Percentiles rank a stretch among this genome's conserved stretches.
Conservation (phyloP, 352 stramenopile species). For the Pythium volutum region DNA sequence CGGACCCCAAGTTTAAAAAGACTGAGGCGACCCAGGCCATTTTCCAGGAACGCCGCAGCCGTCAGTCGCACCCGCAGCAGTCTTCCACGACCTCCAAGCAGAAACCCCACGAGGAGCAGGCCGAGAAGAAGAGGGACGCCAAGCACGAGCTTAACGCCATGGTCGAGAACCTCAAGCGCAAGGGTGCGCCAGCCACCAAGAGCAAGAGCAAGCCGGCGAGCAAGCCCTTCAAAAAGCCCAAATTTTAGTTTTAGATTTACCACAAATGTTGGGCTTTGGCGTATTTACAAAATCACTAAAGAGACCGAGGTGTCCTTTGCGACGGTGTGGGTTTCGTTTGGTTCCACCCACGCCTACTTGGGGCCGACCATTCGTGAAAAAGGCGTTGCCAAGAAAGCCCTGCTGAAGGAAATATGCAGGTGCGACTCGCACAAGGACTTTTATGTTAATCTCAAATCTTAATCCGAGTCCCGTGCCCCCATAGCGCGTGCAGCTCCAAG, state of each 20-base stretch:
- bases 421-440: neutral
- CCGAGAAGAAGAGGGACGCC: constrained; percentile 18
- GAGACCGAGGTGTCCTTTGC: neutral
- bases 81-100: too few species aligned
- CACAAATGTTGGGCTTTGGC: neutral
- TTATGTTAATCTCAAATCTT: neutral
- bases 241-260: constrained; percentile 19
- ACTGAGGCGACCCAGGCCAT: constrained; percentile 77
- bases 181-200: constrained; percentile 32
- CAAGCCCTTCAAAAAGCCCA: constrained; percentile 47
- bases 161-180: constrained; percentile 84
- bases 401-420: constrained; percentile 2
- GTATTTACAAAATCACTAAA: constrained; percentile 26
- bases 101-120: neutral
- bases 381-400: neutral
- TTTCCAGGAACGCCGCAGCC: constrained; percentile 74
- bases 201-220: constrained; percentile 31
- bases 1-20: constrained; percentile 82
- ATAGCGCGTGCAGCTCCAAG: constrained; percentile 74
- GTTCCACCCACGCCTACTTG: too few species aligned
- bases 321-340: neutral
- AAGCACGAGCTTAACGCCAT: constrained; percentile 60
- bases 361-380: constrained; percentile 6
- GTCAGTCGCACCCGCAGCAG: constrained; percentile 33
- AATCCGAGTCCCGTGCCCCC: neutral